phyloP scores from a whole-genome alignment of 2,329 filamentous ascomycete species.

The Trichoderma semiorbis region DNA sequence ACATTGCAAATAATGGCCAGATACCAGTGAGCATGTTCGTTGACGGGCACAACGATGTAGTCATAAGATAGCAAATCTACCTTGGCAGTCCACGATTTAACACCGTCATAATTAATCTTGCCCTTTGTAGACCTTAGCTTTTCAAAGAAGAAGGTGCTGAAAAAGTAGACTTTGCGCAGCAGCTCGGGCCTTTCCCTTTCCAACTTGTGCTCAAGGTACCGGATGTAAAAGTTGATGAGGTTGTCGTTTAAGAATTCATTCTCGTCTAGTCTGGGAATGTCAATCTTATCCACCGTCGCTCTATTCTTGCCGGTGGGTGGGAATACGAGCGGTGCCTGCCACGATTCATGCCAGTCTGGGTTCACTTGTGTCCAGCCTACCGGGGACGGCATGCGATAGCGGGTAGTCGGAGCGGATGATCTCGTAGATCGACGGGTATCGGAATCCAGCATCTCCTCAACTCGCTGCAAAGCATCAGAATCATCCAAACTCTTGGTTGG shows the following conservation, averaged over 20 bases:
- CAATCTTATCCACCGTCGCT: slow-evolving; percentile 65
- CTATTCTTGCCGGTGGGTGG: slow-evolving; percentile 56
- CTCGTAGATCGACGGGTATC: slow-evolving; percentile 28
- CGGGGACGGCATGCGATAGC: slow-evolving; percentile 20
- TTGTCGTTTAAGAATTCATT: slow-evolving; percentile 91
- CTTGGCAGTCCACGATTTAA: slow-evolving; percentile 83
- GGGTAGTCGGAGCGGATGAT: slow-evolving; percentile 19
- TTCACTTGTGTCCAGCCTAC: slow-evolving; percentile 50
- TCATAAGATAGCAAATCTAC: slow-evolving; percentile 82
- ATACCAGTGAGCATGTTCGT: slow-evolving; percentile 88
- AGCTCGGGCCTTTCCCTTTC: slow-evolving; percentile 53
- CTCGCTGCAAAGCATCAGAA: not conserved
- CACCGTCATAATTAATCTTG: slow-evolving; percentile 76
- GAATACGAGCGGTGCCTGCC: slow-evolving; percentile 60
- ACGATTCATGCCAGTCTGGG: slow-evolving; percentile 49
- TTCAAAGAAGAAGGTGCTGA: slow-evolving; percentile 90
- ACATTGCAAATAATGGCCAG: slow-evolving; percentile 93
- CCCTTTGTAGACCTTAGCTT: slow-evolving; percentile 63
- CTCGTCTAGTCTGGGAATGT: slow-evolving; percentile 75
- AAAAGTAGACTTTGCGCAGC: slow-evolving; percentile 71
- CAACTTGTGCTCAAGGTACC: slow-evolving; percentile 63
- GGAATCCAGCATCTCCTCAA: slow-evolving; percentile 3
- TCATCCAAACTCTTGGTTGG: not conserved
- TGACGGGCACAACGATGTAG: slow-evolving; percentile 89
- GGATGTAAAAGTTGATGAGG: slow-evolving; percentile 82